phyloP scores from a whole-genome alignment of 2,329 filamentous ascomycete species.

The Pestalotiopsis sp. region DNA sequence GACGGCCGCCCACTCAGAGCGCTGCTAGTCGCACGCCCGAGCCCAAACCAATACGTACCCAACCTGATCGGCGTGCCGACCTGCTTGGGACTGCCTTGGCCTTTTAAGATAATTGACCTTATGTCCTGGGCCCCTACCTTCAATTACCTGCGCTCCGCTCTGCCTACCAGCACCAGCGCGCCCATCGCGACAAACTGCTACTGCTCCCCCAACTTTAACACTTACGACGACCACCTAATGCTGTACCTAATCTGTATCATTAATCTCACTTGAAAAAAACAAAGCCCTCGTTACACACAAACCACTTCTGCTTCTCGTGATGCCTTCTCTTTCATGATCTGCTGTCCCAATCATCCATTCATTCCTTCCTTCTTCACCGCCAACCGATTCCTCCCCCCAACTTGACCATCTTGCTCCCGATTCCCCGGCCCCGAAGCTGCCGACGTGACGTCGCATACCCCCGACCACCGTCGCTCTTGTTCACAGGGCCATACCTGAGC shows the following conservation, averaged over 20 bases:
- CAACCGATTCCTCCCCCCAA: not conserved
- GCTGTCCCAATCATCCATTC: not conserved
- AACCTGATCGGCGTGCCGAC: not conserved
- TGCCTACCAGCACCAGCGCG: not conserved
- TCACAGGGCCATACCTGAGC: not conserved
- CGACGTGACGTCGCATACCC: conserved; percentile 24
- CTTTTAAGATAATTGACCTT: not conserved
- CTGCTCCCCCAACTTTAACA: not conserved
- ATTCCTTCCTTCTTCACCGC: not conserved
- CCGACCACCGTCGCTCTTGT: conserved; percentile 24
- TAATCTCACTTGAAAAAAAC: not conserved
- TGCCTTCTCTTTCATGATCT: not conserved
- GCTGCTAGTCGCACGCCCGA: not conserved
- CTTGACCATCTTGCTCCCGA: not conserved
- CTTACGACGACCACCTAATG: not conserved
- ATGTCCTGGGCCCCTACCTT: not conserved
- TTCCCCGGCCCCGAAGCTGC: conserved; percentile 13
- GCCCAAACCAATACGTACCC: not conserved
- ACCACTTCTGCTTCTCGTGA: not conserved
- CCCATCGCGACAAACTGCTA: not conserved
- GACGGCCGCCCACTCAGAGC: not conserved
- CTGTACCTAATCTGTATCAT: not conserved
- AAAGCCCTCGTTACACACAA: not conserved
- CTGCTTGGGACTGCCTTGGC: not conserved
- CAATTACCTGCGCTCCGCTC: not conserved